Conservation (phyloP, 345 rosid genomes). For the Moricandia moricandioides region DNA sequence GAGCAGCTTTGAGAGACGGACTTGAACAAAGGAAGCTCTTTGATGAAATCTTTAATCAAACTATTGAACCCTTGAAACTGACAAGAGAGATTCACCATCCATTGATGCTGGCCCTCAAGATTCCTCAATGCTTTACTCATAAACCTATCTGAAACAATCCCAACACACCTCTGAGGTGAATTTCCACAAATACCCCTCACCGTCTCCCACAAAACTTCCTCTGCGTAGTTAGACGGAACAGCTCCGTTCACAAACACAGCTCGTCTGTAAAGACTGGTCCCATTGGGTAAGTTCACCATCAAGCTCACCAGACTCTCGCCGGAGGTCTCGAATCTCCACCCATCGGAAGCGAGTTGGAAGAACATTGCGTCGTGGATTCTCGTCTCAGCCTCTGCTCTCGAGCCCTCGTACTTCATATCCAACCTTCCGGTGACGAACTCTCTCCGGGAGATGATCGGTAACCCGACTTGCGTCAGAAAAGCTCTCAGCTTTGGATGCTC, state of each 20-base stretch:
- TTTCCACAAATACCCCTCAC: constrained; percentile 73
- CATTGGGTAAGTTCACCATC: constrained; percentile 89
- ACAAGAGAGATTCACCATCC: constrained; percentile 97
- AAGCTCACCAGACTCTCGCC: constrained; percentile 66
- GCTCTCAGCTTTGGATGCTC: constrained; percentile 92
- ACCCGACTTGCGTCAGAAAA: constrained; percentile 80
- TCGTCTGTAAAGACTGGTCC: constrained; percentile 80
- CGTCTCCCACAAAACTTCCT: constrained; percentile 91
- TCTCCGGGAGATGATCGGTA: constrained; percentile 70
- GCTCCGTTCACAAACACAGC: constrained; percentile 72
- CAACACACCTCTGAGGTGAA: constrained; percentile 82
- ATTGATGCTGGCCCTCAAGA: constrained; percentile 80
- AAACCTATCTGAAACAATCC: constrained; percentile 89
- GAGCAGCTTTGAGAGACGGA: constrained; percentile 61
- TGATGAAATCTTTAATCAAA: constrained; percentile 67
- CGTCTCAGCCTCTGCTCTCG: constrained; percentile 73
- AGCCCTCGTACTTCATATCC: constrained; percentile 76
- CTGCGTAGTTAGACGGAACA: constrained; percentile 75
- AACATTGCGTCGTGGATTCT: constrained; percentile 93
- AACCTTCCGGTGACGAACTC: constrained; percentile 64
- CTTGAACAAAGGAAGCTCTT: constrained; percentile 76
- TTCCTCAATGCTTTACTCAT: constrained; percentile 74
- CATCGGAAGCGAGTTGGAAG: constrained; percentile 87
- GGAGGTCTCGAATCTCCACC: constrained; percentile 62
- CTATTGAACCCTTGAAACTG: constrained; percentile 78